phyloP scores from a whole-genome alignment of 139 green algal genomes.

The Pleodorina starrii region DNA sequence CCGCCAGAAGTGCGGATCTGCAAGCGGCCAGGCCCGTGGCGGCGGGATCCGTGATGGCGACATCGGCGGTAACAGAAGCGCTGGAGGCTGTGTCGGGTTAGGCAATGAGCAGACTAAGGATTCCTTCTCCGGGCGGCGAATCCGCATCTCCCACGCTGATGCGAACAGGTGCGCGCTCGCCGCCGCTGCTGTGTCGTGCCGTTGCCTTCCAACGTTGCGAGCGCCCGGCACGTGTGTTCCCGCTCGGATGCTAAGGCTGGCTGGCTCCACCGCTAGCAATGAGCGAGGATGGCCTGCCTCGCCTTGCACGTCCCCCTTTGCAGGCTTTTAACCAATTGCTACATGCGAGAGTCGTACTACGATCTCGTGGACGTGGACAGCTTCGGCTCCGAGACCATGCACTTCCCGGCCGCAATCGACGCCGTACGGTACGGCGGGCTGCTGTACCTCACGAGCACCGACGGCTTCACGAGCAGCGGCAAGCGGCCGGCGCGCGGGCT shows the following conservation, averaged over 20 bases:
- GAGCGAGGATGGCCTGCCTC: too few species aligned
- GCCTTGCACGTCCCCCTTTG: too few species aligned
- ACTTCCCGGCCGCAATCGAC: conserved; percentile 62
- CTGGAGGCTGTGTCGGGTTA: not conserved
- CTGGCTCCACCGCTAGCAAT: too few species aligned
- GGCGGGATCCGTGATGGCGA: not conserved
- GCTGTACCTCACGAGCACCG: conserved; percentile 83
- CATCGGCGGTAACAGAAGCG: not conserved
- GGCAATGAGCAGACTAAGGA: not conserved
- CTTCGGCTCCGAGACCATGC: conserved; percentile 71
- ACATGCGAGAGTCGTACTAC: conserved; percentile 74
- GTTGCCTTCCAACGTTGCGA: too few species aligned
- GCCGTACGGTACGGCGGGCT: conserved; percentile 64
- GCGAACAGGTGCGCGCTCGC: conserved; percentile 59
- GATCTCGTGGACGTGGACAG: conserved; percentile 79
- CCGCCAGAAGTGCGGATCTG: not conserved
- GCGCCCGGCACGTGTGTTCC: too few species aligned
- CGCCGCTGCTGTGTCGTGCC: too few species aligned
- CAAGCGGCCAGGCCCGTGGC: not conserved
- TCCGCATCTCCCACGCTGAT: conserved; percentile 57
- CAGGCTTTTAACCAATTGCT: conserved; percentile 65
- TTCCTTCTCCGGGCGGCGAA: not conserved
- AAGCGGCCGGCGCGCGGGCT: conserved; percentile 58
- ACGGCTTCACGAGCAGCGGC: conserved; percentile 69
- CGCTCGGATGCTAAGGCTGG: too few species aligned